Percentiles rank a stretch among this genome's conserved stretches.
phyloP scores from a whole-genome alignment of 805 yeast genomes.

The Saturnispora bothae region DNA sequence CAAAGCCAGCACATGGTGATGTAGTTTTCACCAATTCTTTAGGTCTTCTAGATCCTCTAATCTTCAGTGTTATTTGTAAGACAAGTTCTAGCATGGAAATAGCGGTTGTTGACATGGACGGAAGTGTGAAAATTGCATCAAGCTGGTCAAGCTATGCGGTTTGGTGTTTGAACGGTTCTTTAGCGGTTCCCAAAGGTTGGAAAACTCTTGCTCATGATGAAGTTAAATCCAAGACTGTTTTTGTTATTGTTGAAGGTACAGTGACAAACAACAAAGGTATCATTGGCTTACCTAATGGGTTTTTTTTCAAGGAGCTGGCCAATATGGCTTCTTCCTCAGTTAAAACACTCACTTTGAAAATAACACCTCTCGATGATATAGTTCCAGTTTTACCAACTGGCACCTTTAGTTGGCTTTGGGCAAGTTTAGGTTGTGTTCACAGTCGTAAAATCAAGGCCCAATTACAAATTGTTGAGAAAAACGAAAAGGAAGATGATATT shows the following conservation, averaged over 20 bases:
- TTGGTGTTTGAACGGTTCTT: slow-evolving; percentile 13
- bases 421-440: slow-evolving; percentile 11
- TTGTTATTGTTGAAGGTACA: slow-evolving; percentile 70
- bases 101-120: slow-evolving; percentile 14
- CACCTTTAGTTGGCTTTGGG: slow-evolving; percentile 8
- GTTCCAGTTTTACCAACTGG: slow-evolving; percentile 25
- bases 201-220: neutral
- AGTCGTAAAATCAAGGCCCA: slow-evolving; percentile 17
- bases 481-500: slow-evolving; percentile 8
- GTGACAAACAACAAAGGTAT: slow-evolving; percentile 75
- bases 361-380: slow-evolving; percentile 28
- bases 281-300: slow-evolving; percentile 39
- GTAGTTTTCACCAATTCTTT: slow-evolving; percentile 46
- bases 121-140: slow-evolving; percentile 8
- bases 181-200: neutral
- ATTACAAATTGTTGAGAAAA: slow-evolving; percentile 10
- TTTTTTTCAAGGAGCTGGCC: slow-evolving; percentile 12
- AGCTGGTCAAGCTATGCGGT: neutral
- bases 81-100: slow-evolving; percentile 11
- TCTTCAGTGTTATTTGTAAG: neutral
- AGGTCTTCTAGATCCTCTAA: slow-evolving; percentile 38
- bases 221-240: slow-evolving; percentile 27
- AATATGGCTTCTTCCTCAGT: slow-evolving; percentile 22
- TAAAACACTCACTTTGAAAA: slow-evolving; percentile 25
- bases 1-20: slow-evolving; percentile 27